Evolutionary conservation across 148 eudicot genomes (phyloP).

Genomic region (Mesembryanthemum crystallinum): DNA sequence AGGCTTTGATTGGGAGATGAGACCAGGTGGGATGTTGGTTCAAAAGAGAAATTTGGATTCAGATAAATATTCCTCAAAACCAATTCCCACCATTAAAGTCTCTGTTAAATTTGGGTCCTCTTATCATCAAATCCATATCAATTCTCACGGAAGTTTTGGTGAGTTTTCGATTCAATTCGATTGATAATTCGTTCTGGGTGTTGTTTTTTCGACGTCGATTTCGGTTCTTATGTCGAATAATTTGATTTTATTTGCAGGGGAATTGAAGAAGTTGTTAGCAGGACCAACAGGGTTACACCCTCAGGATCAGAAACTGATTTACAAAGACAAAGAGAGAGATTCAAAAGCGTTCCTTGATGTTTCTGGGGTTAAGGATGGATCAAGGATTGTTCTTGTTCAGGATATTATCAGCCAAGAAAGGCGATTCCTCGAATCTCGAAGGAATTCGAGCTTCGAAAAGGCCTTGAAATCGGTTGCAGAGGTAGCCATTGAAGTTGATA

Average conservation of each 20-base stretch:
- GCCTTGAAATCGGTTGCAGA: slow-evolving; percentile 52
- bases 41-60: slow-evolving; percentile 57
- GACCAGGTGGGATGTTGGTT: slow-evolving; percentile 86
- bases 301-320: slow-evolving; percentile 65
- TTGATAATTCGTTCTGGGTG: neutral
- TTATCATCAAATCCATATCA: slow-evolving; percentile 50
- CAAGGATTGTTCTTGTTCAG: slow-evolving; percentile 53
- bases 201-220: neutral
- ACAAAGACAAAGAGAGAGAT: slow-evolving; percentile 68
- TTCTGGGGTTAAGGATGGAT: slow-evolving; percentile 70
- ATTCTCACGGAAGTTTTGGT: slow-evolving; percentile 73
- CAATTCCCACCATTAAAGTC: slow-evolving; percentile 44
- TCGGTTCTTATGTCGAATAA: neutral
- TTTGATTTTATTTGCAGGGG: slow-evolving; percentile 40
- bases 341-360: slow-evolving; percentile 62
- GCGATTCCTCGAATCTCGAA: slow-evolving; percentile 36
- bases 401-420: slow-evolving; percentile 51
- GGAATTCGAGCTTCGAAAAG: slow-evolving; percentile 44
- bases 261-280: slow-evolving; percentile 65
- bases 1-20: slow-evolving; percentile 50
- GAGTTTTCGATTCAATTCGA: neutral
- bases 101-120: slow-evolving; percentile 51
- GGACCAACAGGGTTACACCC: slow-evolving; percentile 53
- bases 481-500: slow-evolving; percentile 61
- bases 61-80: slow-evolving; percentile 19